Conservation (phyloP, 257 asterid species). For the Lycium barbarum region DNA sequence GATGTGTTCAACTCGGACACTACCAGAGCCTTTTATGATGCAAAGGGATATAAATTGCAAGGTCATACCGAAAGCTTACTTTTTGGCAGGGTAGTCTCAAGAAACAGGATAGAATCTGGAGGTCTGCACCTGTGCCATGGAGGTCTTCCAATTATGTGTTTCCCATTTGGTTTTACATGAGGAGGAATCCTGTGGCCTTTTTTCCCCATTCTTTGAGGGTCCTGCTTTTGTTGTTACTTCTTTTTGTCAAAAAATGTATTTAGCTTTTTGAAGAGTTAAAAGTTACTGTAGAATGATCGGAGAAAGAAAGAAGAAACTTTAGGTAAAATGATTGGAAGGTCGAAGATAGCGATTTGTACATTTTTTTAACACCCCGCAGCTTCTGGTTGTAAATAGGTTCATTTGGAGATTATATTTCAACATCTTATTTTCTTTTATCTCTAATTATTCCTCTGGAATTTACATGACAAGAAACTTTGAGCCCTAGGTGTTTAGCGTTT, state of each 20-base stretch:
- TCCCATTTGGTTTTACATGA: slow-evolving; percentile 51
- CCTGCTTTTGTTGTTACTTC: background rate
- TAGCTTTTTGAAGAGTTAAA: background rate
- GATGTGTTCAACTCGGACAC: slow-evolving; percentile 39
- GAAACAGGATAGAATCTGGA: slow-evolving; percentile 64
- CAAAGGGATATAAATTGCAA: slow-evolving; percentile 49
- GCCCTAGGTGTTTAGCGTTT: too few species aligned
- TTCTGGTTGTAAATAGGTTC: slow-evolving; percentile 4
- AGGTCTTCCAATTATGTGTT: slow-evolving; percentile 45
- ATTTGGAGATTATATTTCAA: background rate
- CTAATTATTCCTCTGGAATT: background rate
- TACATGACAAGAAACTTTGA: background rate
- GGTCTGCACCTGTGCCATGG: slow-evolving; percentile 68
- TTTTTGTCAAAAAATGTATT: background rate
- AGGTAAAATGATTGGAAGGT: background rate
- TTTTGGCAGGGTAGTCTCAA: slow-evolving; percentile 58
- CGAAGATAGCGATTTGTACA: background rate
- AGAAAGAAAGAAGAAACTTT: background rate
- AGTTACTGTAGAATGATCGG: background rate
- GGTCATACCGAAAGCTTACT: slow-evolving; percentile 50
- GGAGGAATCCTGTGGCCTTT: background rate
- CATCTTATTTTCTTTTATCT: background rate
- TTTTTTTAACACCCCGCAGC: background rate
- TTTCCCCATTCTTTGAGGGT: too few species aligned
- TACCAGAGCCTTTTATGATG: slow-evolving; percentile 45